These are phyloP conservation scores for Sutorius australiensis DNA, from an alignment of 768 basidiomycete species.

Conservation along the genomic window DNA sequence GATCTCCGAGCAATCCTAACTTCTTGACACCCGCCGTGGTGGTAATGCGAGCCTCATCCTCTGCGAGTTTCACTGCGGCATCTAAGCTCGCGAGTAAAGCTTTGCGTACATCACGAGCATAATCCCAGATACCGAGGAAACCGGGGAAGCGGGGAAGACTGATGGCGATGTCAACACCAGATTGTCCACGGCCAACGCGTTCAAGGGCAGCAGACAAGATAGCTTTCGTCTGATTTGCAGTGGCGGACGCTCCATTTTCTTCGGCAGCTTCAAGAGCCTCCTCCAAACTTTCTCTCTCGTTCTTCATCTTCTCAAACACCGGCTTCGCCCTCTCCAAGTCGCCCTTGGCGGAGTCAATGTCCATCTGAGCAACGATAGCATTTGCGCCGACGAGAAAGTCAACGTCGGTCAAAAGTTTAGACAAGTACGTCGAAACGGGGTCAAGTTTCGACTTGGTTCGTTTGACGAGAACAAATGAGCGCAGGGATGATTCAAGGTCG, in stretches of 20 bases:
- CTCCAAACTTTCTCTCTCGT: constrained; percentile 68
- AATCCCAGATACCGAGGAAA: constrained; percentile 78
- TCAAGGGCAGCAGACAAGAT: constrained; percentile 69
- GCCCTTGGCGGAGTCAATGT: constrained; percentile 65
- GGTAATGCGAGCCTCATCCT: constrained; percentile 74
- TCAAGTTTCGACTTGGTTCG: constrained; percentile 94
- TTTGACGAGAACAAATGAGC: constrained; percentile 94
- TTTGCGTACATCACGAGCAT: constrained; percentile 73
- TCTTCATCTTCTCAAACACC: constrained; percentile 84
- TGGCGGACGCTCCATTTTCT: constrained; percentile 60
- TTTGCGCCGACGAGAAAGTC: constrained; percentile 86
- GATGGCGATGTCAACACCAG: constrained; percentile 51
- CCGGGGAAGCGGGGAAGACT: constrained; percentile 81
- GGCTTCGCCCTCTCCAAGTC: constrained; percentile 72
- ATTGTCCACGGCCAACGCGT: constrained; percentile 69
- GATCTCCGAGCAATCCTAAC: constrained; percentile 67
- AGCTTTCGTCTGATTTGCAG: constrained; percentile 51
- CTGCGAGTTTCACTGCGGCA: constrained; percentile 70
- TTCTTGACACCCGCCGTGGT: constrained; percentile 63
- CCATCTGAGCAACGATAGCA: constrained; percentile 76
- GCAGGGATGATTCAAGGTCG: constrained; percentile 82
- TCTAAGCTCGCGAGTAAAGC: constrained; percentile 81
- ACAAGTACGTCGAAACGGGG: constrained; percentile 88
- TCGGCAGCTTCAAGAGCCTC: constrained; percentile 76
- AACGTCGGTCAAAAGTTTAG: constrained; percentile 85